Base-by-base conservation (phyloP, 805 yeast species). In the Ogataea angusta region DNA sequence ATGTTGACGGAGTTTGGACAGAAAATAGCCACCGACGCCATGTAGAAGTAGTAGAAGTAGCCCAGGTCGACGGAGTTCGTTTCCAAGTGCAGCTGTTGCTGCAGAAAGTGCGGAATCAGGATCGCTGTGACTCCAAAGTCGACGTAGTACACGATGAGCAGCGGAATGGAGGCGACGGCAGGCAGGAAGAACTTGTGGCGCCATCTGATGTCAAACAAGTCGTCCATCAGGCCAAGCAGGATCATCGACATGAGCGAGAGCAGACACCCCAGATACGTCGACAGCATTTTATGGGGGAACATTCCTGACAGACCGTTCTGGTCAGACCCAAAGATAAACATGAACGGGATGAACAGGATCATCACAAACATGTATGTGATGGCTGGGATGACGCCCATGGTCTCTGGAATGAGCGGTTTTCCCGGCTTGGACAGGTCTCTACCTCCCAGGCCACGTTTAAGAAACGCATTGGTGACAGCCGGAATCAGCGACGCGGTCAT, bases 1-100 rank as follows among this genome's bases (percentile, higher is more conserved):
- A 93, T 93, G 59, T 93, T 93, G 62, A 93, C 89, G 9, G 97
- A 87, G 60, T 93, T 91, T 17, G 99, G 97, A 54, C 96, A 85
- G 58, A 93, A 93, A 28, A 93, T 91, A 2, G 95, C 83, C 43
- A 93, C 79, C 0, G 95, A 73, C 0, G 84, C 87, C 99, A 93
- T 93, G 67, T 93, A 93, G 10, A 67, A 66, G 60, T 93, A 93
- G 68, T 93, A 93, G 19, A 86, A 63, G 13, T 70, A 59, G 3
- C 96, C 95, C 42, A 93, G 67, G 61, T 93, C 93, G 13, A 93
- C 64, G 33, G 80, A 66, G 22, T 62, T 57, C 14, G 57, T 48
- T 1, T 69, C 60, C 9, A 73, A 62, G 3, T 56, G 51, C 9
- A 76, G 50, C 37, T 64, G 58, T 10, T 65, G 51, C 30, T 71